Conservation (phyloP, 768 basidiomycete genomes). For the Chalciporus chontae region DNA sequence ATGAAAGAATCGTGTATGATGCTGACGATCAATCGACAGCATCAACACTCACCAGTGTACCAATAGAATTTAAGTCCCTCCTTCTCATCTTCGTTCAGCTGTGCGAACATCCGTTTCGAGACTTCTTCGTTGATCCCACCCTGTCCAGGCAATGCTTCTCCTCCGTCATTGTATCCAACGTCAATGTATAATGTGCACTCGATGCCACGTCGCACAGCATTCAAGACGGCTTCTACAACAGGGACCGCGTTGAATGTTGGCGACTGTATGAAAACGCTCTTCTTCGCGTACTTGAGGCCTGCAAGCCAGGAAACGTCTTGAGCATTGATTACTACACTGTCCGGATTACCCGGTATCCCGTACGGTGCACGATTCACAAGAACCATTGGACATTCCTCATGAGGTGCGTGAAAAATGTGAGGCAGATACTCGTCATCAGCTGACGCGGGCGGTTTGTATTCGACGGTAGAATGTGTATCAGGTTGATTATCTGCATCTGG, state of each 20-base stretch:
- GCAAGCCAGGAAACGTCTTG: slow-evolving; percentile 71
- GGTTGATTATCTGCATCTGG: slow-evolving; percentile 35
- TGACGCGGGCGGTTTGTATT: slow-evolving; percentile 24
- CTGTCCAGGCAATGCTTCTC: slow-evolving; percentile 62
- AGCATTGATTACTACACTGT: slow-evolving; percentile 44
- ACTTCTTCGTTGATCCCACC: slow-evolving; percentile 75
- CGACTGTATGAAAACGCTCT: slow-evolving; percentile 69
- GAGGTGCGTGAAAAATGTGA: slow-evolving; percentile 56
- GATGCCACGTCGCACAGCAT: slow-evolving; percentile 59
- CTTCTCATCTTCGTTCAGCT: slow-evolving; percentile 42
- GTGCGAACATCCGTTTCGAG: slow-evolving; percentile 52
- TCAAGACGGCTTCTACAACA: slow-evolving; percentile 53
- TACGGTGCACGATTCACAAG: slow-evolving; percentile 61
- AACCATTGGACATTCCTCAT: slow-evolving; percentile 59
- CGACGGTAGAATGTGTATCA: slow-evolving; percentile 29
- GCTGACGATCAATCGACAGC: neutral
- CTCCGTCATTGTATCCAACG: slow-evolving; percentile 53
- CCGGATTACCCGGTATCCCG: slow-evolving; percentile 47
- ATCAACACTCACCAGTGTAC: slow-evolving; percentile 39
- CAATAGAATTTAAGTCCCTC: slow-evolving; percentile 50
- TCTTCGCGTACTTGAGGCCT: slow-evolving; percentile 55
- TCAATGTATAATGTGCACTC: slow-evolving; percentile 59
- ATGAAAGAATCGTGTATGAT: neutral
- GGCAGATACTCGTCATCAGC: slow-evolving; percentile 53
- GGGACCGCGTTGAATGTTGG: slow-evolving; percentile 70